Evolutionary conservation across 305 asterid species (phyloP).

Genomic region (Petunia hybrid): DNA sequence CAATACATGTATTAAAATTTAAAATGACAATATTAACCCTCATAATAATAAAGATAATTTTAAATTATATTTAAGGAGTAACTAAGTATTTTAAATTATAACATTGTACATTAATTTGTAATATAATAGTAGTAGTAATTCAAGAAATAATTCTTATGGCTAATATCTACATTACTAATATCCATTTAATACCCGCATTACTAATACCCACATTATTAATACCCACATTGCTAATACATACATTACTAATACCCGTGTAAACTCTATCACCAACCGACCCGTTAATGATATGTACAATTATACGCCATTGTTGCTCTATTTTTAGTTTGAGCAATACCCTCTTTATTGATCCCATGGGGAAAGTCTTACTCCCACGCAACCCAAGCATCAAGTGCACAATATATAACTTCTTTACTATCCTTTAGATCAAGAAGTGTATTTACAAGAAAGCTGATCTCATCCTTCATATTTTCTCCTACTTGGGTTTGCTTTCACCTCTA

Average conservation of each 20-base stretch:
- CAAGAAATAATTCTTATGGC: too few species aligned
- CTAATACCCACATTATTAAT: too few species aligned
- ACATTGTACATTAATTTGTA: too few species aligned
- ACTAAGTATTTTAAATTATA: too few species aligned
- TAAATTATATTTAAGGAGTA: too few species aligned
- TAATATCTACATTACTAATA: slow-evolving; percentile 36
- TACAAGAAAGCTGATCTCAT: slow-evolving; percentile 64
- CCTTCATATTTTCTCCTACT: slow-evolving; percentile 75
- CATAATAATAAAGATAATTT: too few species aligned
- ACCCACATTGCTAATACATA: too few species aligned
- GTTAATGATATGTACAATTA: slow-evolving; percentile 59
- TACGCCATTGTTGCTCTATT: slow-evolving; percentile 85
- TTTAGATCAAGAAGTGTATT: slow-evolving; percentile 57
- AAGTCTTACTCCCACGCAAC: slow-evolving; percentile 79
- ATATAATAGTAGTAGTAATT: too few species aligned
- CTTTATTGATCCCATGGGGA: slow-evolving; percentile 77
- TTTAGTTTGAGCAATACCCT: slow-evolving; percentile 61
- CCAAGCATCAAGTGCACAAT: slow-evolving; percentile 90
- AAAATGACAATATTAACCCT: too few species aligned
- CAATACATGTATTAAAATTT: too few species aligned
- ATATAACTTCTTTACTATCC: slow-evolving; percentile 65
- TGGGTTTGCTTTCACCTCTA: slow-evolving; percentile 40
- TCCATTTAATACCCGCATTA: slow-evolving; percentile 64
- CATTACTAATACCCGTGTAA: too few species aligned
- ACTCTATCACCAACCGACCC: too few species aligned